Evolutionary conservation across 2,329 filamentous ascomycete genomes (phyloP).

Genomic region (Keithomyces neogunnii): DNA sequence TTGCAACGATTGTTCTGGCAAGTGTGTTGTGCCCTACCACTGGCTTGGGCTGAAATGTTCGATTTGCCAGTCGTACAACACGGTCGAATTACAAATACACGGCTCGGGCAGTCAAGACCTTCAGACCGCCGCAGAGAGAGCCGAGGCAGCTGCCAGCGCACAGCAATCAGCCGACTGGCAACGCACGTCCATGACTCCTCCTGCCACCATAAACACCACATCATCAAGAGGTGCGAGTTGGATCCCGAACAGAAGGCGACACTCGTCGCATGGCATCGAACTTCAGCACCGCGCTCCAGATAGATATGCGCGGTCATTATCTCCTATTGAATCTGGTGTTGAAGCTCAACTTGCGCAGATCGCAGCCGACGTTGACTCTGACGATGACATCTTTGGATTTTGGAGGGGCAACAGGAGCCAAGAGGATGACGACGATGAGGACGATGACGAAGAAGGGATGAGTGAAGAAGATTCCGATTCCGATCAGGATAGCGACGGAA

Average conservation of each 20-base stretch:
- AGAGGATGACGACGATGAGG: slow-evolving; percentile 36
- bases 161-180: slow-evolving; percentile 2
- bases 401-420: slow-evolving; percentile 35
- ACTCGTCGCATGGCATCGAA: slow-evolving; percentile 30
- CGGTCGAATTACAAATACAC: slow-evolving; percentile 54
- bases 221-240: slow-evolving; percentile 3
- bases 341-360: slow-evolving; percentile 18
- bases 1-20: slow-evolving; percentile 91
- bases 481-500: slow-evolving; percentile 22
- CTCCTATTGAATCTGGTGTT: slow-evolving; percentile 24
- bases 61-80: slow-evolving; percentile 63
- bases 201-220: background rate
- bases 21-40: slow-evolving; percentile 80
- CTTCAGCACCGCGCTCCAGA: slow-evolving; percentile 25
- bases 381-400: slow-evolving; percentile 49
- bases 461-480: slow-evolving; percentile 36
- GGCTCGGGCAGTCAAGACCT: slow-evolving; percentile 28
- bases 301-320: slow-evolving; percentile 36
- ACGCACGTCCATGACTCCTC: slow-evolving; percentile 1
- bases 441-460: slow-evolving; percentile 37
- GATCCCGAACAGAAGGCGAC: slow-evolving; percentile 24
- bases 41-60: slow-evolving; percentile 91
- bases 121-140: slow-evolving; percentile 17
- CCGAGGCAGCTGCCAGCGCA: slow-evolving; percentile 5
- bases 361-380: slow-evolving; percentile 35